Evolutionary conservation across 192 early-diverging fungal species (phyloP), one percentile per base, ranked within the genome.

Genomic region (Spizellomyces sp.): DNA sequence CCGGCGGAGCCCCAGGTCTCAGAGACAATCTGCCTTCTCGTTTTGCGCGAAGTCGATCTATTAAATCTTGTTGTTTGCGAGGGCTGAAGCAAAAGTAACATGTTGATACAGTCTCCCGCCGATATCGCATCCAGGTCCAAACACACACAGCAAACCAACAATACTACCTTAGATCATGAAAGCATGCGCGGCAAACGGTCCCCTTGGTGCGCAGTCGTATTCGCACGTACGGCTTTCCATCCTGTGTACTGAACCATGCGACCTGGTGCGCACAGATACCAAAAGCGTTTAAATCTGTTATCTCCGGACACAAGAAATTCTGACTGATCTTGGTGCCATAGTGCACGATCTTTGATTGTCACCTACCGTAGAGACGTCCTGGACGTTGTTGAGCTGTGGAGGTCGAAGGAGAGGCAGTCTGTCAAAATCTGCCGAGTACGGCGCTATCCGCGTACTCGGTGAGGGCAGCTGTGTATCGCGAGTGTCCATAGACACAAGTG

Each of bases 51-150:
- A 56, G 7, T 22, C 54, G 54, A 56, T 56, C 54, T n/a, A 56
- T 56, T 22, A 56, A 56, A 56, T 56, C 54, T 56, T 56, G 54
- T 7, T 56, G 54, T 56, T 56, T 56, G 54, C 54, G 54, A n/a
- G 54, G 54, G 7, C 54, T 56, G n/a, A 56, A 56, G 27, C 27
- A 36, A 36, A 36, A 3, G 27, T 36, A 36, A 36, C 27, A 36
- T 36, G 27, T 36, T 36, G 27, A 36, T 36, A 36, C 27, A n/a
- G 27, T 36, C 27, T 36, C 27, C 27, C 0, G 27, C 27, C 1
- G 27, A 36, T 36, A 36, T 36, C 0, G 0, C 27, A 36, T 36
- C 27, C 27, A 36, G 27, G n/a, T n/a, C n/a, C n/a, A n/a, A n/a
- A n/a, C n/a, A n/a, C n/a, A 36, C 27, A 36, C 0, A 36, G 3